Evolutionary conservation across 192 early-diverging fungal species (phyloP).

Genomic region (Phycomyces blakesleeanus): DNA sequence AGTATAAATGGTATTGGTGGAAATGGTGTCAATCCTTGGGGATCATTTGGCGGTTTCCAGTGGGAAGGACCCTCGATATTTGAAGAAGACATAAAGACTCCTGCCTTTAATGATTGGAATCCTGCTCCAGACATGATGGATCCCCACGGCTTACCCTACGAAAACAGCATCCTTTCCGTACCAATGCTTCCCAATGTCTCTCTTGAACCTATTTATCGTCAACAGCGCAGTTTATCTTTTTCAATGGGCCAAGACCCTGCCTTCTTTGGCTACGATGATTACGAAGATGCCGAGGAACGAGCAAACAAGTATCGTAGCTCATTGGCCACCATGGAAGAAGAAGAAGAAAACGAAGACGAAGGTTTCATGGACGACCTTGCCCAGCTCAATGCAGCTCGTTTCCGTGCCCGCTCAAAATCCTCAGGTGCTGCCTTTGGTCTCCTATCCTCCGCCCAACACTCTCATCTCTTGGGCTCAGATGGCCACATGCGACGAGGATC

Average conservation of each 20-base stretch:
- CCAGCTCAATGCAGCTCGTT: slow-evolving; percentile 40
- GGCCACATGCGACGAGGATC: slow-evolving; percentile 41
- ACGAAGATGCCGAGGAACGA: slow-evolving; percentile 23
- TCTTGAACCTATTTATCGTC: slow-evolving; percentile 44
- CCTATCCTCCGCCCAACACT: slow-evolving; percentile 45
- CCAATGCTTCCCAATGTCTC: slow-evolving; percentile 43
- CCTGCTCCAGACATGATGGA: slow-evolving; percentile 17
- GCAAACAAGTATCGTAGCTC: slow-evolving; percentile 31
- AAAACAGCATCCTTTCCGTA: slow-evolving; percentile 35
- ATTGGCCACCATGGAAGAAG: slow-evolving; percentile 49
- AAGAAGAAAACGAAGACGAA: slow-evolving; percentile 29
- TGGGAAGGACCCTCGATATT: slow-evolving; percentile 45
- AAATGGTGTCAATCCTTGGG: slow-evolving; percentile 33
- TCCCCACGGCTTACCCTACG: slow-evolving; percentile 6
- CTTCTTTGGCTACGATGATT: slow-evolving; percentile 43
- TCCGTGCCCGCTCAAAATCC: slow-evolving; percentile 57
- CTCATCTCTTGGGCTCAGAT: slow-evolving; percentile 29
- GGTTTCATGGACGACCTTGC: slow-evolving; percentile 33
- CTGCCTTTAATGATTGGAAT: slow-evolving; percentile 10
- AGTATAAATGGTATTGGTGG: slow-evolving; percentile 4
- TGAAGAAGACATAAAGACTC: slow-evolving; percentile 31
- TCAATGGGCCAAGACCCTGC: slow-evolving; percentile 53
- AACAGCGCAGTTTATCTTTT: slow-evolving; percentile 61
- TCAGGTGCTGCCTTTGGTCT: slow-evolving; percentile 65
- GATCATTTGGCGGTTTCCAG: slow-evolving; percentile 50